These are phyloP conservation scores for Talaromyces adpressus DNA, from an alignment of 495 filamentous ascomycete genomes.

Conservation along the genomic window DNA sequence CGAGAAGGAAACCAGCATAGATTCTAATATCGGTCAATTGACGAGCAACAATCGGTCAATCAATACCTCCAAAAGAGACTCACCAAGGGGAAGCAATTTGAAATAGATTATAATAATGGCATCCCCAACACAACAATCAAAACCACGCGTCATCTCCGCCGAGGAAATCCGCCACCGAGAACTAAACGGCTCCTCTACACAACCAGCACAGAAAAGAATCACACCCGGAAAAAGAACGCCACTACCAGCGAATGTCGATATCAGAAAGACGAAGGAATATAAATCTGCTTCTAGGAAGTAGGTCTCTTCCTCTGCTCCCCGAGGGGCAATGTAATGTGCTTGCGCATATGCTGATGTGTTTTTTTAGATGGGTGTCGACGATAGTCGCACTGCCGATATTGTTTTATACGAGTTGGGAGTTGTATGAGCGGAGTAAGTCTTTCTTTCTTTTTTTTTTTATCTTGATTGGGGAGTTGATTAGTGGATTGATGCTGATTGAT, in stretches of 20 bases:
- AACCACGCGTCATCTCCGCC: not conserved
- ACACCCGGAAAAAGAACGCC: not conserved
- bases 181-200: not conserved
- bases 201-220: not conserved
- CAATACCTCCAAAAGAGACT: not conserved
- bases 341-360: conserved; percentile 1
- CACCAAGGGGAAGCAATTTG: not conserved
- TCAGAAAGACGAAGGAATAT: conserved; percentile 26
- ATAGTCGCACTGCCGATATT: conserved; percentile 27
- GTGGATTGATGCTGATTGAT: not conserved
- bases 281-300: conserved; percentile 20
- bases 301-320: not conserved
- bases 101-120: not conserved
- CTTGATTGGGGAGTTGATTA: conserved; percentile 1
- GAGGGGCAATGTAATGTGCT: too few relatives aligned
- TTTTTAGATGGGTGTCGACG: conserved; percentile 22
- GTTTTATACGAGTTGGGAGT: conserved; percentile 22
- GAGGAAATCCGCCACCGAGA: conserved; percentile 1
- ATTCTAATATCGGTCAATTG: too few relatives aligned
- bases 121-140: not conserved
- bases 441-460: conserved; percentile 7
- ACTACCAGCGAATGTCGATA: conserved; percentile 12
- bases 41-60: not conserved
- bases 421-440: conserved; percentile 24
- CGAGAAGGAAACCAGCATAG: too few relatives aligned